Conservation (phyloP, 169 alveolate species). For the Eimeria falciformis region DNA sequence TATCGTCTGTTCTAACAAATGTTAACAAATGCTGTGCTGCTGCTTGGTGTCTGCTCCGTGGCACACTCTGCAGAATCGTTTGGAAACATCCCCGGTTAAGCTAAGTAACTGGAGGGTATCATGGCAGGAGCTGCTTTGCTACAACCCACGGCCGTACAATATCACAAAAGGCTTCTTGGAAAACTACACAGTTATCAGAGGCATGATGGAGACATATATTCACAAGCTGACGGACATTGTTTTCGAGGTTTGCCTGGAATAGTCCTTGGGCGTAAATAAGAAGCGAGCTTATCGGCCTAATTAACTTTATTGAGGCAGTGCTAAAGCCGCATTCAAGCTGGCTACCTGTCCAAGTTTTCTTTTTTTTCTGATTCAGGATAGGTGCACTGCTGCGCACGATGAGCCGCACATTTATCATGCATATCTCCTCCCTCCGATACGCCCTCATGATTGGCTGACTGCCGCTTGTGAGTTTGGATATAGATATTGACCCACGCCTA, state of each 20-base stretch:
- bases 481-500: background rate
- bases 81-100: conserved; percentile 68
- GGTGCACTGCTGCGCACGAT: background rate
- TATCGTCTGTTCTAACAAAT: too few species aligned
- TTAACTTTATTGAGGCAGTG: background rate
- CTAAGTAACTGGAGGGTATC: conserved; percentile 71
- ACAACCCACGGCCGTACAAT: conserved; percentile 72
- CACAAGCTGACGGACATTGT: conserved; percentile 63
- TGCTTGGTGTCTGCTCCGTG: background rate
- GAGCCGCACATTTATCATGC: conserved; percentile 73
- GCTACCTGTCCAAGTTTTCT: background rate
- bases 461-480: conserved; percentile 71
- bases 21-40: background rate
- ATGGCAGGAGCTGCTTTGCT: conserved; percentile 78
- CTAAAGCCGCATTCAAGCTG: background rate
- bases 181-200: conserved; percentile 71
- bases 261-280: background rate
- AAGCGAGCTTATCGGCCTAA: background rate
- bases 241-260: conserved; percentile 26
- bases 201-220: conserved; percentile 31
- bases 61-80: background rate
- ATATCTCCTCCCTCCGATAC: conserved; percentile 68
- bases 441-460: conserved; percentile 60
- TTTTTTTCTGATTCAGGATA: background rate
- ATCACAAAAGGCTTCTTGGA: conserved; percentile 44